Conservation (phyloP, 2,329 filamentous ascomycete species). For the Colletotrichum zoysiae region DNA sequence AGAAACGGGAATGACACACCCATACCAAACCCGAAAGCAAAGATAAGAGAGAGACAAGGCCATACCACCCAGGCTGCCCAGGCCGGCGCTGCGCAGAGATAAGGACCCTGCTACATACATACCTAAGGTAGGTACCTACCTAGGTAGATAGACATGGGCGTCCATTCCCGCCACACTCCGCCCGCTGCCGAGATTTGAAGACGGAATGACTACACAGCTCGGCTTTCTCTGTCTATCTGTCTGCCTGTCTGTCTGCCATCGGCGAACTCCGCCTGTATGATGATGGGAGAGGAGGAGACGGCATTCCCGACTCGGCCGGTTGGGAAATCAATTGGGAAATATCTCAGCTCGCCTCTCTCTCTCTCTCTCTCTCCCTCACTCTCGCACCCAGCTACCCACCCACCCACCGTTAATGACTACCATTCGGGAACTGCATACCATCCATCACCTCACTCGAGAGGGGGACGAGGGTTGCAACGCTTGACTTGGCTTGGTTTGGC, state of each 20-base stretch:
- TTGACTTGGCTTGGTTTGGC: too few species aligned
- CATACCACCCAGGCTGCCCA: constrained; percentile 11
- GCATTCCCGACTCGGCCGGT: constrained; percentile 10
- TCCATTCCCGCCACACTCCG: constrained; percentile 11
- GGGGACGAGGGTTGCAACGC: background rate
- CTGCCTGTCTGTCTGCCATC: constrained; percentile 10
- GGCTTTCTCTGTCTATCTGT: background rate
- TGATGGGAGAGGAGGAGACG: background rate
- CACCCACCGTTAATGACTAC: background rate
- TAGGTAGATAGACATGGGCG: background rate
- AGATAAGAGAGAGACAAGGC: constrained; percentile 29
- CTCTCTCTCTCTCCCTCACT: too few species aligned
- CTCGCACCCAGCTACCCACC: too few species aligned
- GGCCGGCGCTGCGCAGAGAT: constrained; percentile 27
- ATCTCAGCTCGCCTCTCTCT: background rate
- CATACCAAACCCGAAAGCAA: background rate
- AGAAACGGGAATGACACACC: background rate
- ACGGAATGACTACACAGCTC: constrained; percentile 13
- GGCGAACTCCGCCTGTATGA: constrained; percentile 31
- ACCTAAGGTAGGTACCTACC: too few species aligned
- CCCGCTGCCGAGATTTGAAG: constrained; percentile 34
- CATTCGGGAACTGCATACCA: background rate
- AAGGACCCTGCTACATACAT: too few species aligned
- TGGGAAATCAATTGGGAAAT: background rate
- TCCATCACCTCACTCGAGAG: too few species aligned